Evolutionary conservation across 2,329 filamentous ascomycete genomes (phyloP), one percentile per base, ranked within the genome.

Genomic region (Stagonosporopsis cucurbitacearum): DNA sequence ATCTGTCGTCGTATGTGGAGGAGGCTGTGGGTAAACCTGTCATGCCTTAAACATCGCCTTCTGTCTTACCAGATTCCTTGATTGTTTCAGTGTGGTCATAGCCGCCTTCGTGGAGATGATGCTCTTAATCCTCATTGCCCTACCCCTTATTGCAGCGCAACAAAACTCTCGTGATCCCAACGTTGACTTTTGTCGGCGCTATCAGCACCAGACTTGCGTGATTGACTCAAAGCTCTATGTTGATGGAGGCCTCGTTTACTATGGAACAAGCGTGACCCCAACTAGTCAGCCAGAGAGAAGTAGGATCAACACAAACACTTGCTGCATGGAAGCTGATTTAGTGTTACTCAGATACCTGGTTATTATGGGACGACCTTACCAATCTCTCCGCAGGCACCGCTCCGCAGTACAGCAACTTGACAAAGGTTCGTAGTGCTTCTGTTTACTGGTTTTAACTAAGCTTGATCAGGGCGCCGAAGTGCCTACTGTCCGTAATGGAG

Each of bases 141-240:
- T 36, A n/a, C 4, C 33, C 7, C 33, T 36, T 36, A 6, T 19
- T 7, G 17, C 15, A 36, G 33, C 33, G n/a, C 33, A 36, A 36
- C n/a, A 36, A 1, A 19, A 42, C 15, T 25, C 25, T 7, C 26
- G 12, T 7, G n/a, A 30, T 44, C 15, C 26, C 17, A 17, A 22
- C 26, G 26, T 30, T 11, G 26, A 42, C 25, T 42, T 30, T 28
- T 42, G 25, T 11, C 3, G 40, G 30, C 40, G 25, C 12, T 17
- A 52, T 66, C 80, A 80, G 23, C 85, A 87, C 64, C 84, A 86
- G 68, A 82, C 83, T 8, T 77, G 84, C 6, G 75, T 86, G 2
- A 78, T 88, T 41, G 84, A 86, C 64, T 69, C 78, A 39, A 80
- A 78, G 55, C 71, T 87, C 20, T 87, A 83, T 65, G 82, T 87